A percentile compares a stretch with the other conserved stretches of the same genome.
Conservation (phyloP, 2,329 filamentous ascomycete genomes). For the Hymenotorrendiella dingleyae region DNA sequence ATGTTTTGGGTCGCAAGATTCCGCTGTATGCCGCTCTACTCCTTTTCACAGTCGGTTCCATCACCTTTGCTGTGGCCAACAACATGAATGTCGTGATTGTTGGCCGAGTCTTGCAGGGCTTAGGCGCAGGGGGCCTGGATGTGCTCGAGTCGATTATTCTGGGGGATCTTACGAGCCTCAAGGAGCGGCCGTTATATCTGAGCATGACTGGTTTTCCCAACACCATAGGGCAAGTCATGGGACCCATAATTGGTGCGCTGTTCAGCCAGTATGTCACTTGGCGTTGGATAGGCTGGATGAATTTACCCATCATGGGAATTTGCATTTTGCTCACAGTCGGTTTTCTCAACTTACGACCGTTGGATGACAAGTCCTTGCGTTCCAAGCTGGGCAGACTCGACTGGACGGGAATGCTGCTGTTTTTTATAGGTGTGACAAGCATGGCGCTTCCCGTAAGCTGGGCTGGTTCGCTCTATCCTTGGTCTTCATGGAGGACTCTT, state of each 20-base stretch:
- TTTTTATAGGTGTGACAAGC: constrained; percentile 50
- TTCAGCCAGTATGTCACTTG: constrained; percentile 54
- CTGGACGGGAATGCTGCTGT: constrained; percentile 54
- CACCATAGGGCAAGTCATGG: constrained; percentile 56
- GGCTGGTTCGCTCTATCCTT: constrained; percentile 55
- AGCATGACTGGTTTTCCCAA: constrained; percentile 60
- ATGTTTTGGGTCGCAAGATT: constrained; percentile 48
- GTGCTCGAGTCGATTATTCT: constrained; percentile 45
- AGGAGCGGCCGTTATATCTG: constrained; percentile 42
- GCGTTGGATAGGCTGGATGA: constrained; percentile 38
- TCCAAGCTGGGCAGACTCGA: constrained; percentile 37
- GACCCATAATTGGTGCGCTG: constrained; percentile 56
- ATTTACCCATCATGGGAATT: constrained; percentile 11
- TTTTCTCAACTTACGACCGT: not conserved
- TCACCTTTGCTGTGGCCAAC: constrained; percentile 40
- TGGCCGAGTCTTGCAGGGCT: constrained; percentile 42
- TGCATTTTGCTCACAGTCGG: not conserved
- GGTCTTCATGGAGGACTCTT: constrained; percentile 32
- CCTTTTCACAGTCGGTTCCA: constrained; percentile 43
- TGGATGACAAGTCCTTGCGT: not conserved
- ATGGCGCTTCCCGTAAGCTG: constrained; percentile 56
- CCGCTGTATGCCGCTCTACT: constrained; percentile 39
- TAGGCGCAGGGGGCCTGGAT: constrained; percentile 42
- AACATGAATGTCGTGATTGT: constrained; percentile 40
- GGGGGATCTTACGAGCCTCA: constrained; percentile 43